phyloP scores from a whole-genome alignment of 2,329 filamentous ascomycete genomes.

The Ceratocystis papillata region DNA sequence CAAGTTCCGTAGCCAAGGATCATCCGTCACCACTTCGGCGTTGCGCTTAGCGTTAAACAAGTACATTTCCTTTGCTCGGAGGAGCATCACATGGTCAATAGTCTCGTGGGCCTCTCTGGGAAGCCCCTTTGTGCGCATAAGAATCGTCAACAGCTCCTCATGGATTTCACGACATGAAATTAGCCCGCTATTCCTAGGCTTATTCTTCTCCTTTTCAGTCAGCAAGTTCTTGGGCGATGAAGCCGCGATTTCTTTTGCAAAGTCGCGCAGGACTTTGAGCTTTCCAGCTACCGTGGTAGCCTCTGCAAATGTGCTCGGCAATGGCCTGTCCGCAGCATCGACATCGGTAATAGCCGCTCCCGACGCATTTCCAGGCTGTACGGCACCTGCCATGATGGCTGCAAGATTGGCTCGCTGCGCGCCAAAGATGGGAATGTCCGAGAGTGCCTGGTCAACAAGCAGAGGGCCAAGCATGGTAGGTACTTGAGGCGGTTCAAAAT shows the following conservation, averaged over 20 bases:
- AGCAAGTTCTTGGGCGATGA: conserved; percentile 12
- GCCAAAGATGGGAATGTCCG: conserved; percentile 48
- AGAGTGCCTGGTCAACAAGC: conserved; percentile 43
- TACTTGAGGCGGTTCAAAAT: conserved; percentile 46
- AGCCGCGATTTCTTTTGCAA: conserved; percentile 26
- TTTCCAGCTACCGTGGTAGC: conserved; percentile 40
- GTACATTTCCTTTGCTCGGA: conserved; percentile 51
- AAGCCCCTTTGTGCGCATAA: conserved; percentile 38
- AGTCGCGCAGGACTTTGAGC: conserved; percentile 38
- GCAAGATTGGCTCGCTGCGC: conserved; percentile 38
- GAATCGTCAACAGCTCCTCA: conserved; percentile 42
- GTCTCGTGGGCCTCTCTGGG: conserved; percentile 43
- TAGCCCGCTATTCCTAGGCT: conserved; percentile 27
- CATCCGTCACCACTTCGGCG: conserved; percentile 54
- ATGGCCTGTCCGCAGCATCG: conserved; percentile 30
- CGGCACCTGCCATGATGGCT: conserved; percentile 35
- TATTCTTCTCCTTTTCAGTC: conserved; percentile 21
- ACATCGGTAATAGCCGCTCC: conserved; percentile 31
- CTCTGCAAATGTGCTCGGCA: conserved; percentile 37
- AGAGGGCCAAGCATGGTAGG: conserved; percentile 45
- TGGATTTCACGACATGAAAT: conserved; percentile 47
- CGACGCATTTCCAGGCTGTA: conserved; percentile 27
- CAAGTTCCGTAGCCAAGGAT: conserved; percentile 64
- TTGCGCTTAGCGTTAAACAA: conserved; percentile 56
- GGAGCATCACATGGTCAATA: conserved; percentile 48